Evolutionary conservation across 495 filamentous ascomycete genomes (phyloP).

Genomic region (Barbatosphaeria neglecta): DNA sequence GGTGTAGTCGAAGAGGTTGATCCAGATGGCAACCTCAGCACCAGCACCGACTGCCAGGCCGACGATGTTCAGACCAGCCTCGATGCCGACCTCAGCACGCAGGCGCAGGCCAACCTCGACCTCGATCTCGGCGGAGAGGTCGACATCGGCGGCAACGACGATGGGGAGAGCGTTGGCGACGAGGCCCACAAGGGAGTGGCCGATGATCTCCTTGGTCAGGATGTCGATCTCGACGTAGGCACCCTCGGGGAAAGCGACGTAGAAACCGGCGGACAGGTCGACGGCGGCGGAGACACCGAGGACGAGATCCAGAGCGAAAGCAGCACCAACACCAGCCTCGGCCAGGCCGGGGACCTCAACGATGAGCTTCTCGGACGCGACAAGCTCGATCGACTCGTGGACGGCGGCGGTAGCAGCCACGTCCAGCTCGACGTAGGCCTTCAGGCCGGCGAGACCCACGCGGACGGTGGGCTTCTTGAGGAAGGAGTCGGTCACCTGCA

Average conservation of each 20-base stretch:
- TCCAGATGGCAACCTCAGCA: constrained; percentile 4
- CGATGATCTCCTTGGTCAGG: constrained; percentile 1
- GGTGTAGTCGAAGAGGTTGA: constrained; percentile 4
- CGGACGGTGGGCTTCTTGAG: neutral
- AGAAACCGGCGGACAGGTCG: constrained; percentile 2
- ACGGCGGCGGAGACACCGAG: constrained; percentile 1
- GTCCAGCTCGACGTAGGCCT: constrained; percentile 2
- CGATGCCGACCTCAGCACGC: constrained; percentile 1
- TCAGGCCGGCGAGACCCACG: neutral
- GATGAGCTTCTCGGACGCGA: constrained; percentile 1
- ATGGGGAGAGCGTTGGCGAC: constrained; percentile 1
- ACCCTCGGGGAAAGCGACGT: neutral
- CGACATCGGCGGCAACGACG: neutral
- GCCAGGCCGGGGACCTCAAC: constrained; percentile 2
- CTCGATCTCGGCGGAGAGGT: constrained; percentile 1
- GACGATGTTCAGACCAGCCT: constrained; percentile 1
- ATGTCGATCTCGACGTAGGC: constrained; percentile 1
- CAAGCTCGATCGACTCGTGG: constrained; percentile 1
- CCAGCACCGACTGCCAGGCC: constrained; percentile 1
- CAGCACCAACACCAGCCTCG: constrained; percentile 1
- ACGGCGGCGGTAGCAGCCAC: constrained; percentile 1
- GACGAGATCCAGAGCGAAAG: constrained; percentile 4
- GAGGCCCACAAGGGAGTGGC: neutral
- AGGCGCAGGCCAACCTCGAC: constrained; percentile 2
- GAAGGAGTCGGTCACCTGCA: neutral